Base-by-base conservation (phyloP, 2,329 filamentous ascomycete species). In the Pezicula radicicola region DNA sequence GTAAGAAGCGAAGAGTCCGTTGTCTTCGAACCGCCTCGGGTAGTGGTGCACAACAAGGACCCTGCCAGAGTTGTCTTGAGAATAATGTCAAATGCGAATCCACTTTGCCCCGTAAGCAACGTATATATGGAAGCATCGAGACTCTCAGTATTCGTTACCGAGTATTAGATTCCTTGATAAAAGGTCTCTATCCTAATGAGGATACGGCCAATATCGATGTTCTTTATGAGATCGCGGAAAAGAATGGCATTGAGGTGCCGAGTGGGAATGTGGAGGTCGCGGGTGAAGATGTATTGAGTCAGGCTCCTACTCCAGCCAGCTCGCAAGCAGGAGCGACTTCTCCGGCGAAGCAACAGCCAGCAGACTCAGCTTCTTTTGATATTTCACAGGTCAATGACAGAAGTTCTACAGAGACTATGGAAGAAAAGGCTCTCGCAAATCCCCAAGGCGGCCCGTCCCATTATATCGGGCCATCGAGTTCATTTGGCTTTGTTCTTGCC, bases 81-180 rank as follows among this genome's bases (percentile, higher is more conserved):
- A 66, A 64, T 21, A 68, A 67, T 8, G 68, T 72, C 25, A 59
- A 62, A 33, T 75, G 72, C 58, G 69, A 74, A 55, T 72, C 68
- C 7, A 74, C 71, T 10, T 60, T 74, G 35, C 72, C 73, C 6
- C 67, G 73, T 21, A 75, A 75, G 55, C 71, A 72, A 37, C 62
- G 73, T 33, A 71, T 75, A 10, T 75, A 75, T 50, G 73, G 73
- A 15, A 74, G 72, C 52, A 69, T 74, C 6, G 73, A 75, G 54
- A 73, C 71, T n/a, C 60, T 75, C 41, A 73, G 71, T 45, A 61
- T 70, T 28, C 65, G 72, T 27, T 75, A 72, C 53, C 64, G 73
- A 41, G 70, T 72, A 3, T 63, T 75, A 10, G 71, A 75, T 55
- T 65, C 70, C 15, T 45, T 75, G 41, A 65, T 74, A 40, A 69